Evolutionary conservation across 371 early-diverging fungal genomes (phyloP), one percentile per base, ranked within the genome.

Genomic region (Rhizopus microsporus): DNA sequence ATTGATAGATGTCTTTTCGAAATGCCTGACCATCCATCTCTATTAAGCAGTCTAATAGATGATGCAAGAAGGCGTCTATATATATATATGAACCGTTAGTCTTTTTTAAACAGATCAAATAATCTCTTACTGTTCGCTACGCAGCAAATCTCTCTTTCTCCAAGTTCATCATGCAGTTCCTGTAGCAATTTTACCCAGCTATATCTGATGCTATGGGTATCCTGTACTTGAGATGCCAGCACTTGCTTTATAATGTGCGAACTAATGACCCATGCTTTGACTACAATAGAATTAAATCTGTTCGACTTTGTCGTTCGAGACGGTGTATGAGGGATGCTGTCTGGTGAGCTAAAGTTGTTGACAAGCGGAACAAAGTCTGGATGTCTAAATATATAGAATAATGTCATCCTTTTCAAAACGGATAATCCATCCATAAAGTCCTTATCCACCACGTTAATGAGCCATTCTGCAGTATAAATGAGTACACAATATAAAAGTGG

Each of bases 71-170:
- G 10, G 64, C 58, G 13, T 74, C 79, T 79, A 68, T 7, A 12
- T 35, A 30, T 12, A 51, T 16, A 17, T 44, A 32, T 31, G 43
- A 1, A 33, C 0, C 17, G 40, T 58, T 23, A 23, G 23, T 23
- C 23, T 23, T 23, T 23, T 23, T 23, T 23, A 23, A 23, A 23
- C 23, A 23, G 23, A 23, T 23, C 23, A 23, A 23, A 23, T 2
- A 23, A 23, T 23, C 23, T 23, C 23, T 59, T 74, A 81, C 87
- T 77, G 47, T 84, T 72, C 33, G 81, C 79, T 7, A 74, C 62
- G 34, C 80, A 80, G 59, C 89, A 89, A 3, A 86, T 69, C 30
- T 77, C 79, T n/a, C 85, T 76, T 40, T 84, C 81, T 9, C 89
- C 89, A 42, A 89, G 71, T 45, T 86, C 84, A 32, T 83, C 80